Conservation (phyloP, 2,329 filamentous ascomycete genomes). For the Cladosporium colombiae region DNA sequence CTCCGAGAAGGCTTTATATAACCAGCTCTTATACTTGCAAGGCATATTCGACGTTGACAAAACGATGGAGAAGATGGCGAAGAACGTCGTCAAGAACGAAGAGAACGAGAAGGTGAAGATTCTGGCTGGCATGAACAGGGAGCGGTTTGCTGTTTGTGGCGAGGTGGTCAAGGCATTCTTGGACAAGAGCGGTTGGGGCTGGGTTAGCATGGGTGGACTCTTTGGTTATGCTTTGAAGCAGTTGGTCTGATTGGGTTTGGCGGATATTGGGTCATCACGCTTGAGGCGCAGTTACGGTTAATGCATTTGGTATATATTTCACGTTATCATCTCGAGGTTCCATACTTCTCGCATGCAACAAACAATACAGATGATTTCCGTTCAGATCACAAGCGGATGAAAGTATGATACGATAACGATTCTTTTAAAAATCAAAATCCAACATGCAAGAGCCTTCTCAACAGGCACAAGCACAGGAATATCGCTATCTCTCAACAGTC, state of each 20-base stretch:
- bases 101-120: conserved; percentile 63
- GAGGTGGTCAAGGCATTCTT: conserved; percentile 65
- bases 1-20: conserved; percentile 87
- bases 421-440: not conserved
- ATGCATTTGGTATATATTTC: not conserved
- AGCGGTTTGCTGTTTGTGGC: conserved; percentile 74
- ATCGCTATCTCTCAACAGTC: not conserved
- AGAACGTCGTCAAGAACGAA: conserved; percentile 40
- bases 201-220: conserved; percentile 51
- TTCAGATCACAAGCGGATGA: not conserved
- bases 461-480: not conserved
- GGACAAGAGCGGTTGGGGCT: conserved; percentile 41
- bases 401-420: not conserved
- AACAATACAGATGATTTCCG: not conserved
- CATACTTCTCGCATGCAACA: no score
- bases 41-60: conserved; percentile 88
- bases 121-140: conserved; percentile 79
- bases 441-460: not conserved
- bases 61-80: conserved; percentile 54
- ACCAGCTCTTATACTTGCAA: conserved; percentile 87
- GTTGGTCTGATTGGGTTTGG: not conserved
- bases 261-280: not conserved
- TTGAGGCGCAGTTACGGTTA: not conserved
- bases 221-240: conserved; percentile 46
- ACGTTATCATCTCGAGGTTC: not conserved